Evolutionary conservation across 768 basidiomycete genomes (phyloP).

Genomic region (Rhizopogon vinicolor): DNA sequence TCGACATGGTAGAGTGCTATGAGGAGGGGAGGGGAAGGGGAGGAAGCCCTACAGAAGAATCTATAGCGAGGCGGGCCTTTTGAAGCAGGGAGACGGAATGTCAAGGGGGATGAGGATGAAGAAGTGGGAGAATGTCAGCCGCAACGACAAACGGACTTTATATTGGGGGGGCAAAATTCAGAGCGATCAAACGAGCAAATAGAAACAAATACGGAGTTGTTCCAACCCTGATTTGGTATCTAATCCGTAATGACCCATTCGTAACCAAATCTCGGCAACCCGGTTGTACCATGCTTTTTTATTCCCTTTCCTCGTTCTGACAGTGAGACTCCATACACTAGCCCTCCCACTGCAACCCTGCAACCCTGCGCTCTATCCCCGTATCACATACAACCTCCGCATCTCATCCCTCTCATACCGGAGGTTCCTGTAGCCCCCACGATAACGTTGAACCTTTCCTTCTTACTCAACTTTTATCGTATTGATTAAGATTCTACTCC

Average conservation of each 20-base stretch:
- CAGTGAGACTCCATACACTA: no score
- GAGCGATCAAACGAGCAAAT: constrained; percentile 22
- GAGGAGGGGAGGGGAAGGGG: constrained; percentile 1
- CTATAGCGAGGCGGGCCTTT: constrained; percentile 19
- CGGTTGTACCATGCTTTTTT: no score
- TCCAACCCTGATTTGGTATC: constrained; percentile 4
- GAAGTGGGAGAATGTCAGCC: constrained; percentile 26
- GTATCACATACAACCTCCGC: not conserved
- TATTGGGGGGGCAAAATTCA: constrained; percentile 26
- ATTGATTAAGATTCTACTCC: no score
- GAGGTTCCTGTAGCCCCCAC: no score
- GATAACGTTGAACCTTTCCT: no score
- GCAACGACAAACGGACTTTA: constrained; percentile 28
- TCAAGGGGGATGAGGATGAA: constrained; percentile 15
- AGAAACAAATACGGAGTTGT: constrained; percentile 16
- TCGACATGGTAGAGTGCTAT: constrained; percentile 22
- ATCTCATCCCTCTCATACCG: no score
- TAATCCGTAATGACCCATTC: constrained; percentile 14
- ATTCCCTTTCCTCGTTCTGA: constrained; percentile 19
- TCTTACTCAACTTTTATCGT: no score
- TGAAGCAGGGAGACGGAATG: constrained; percentile 2
- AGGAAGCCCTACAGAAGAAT: constrained; percentile 24
- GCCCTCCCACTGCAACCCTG: no score
- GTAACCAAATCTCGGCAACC: constrained; percentile 22
- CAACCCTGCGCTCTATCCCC: not conserved